Evolutionary conservation across 2,329 filamentous ascomycete genomes (phyloP).

Genomic region (Colletotrichum karsti): DNA sequence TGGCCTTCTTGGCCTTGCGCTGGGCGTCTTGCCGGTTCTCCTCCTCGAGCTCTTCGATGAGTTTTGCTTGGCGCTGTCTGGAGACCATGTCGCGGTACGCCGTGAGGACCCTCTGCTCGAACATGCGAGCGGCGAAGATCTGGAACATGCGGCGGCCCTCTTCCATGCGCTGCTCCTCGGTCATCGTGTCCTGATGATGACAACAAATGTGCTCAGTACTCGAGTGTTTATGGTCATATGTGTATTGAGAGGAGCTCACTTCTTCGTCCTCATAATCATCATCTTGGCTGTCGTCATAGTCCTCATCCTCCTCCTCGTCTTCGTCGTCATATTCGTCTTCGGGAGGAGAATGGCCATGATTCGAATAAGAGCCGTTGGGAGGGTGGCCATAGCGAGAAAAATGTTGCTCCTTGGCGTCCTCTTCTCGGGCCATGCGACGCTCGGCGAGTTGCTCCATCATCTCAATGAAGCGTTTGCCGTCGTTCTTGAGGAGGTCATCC

Average conservation of each 20-base stretch:
- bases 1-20: conserved; percentile 90
- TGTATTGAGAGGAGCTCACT: conserved; percentile 39
- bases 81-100: conserved; percentile 99
- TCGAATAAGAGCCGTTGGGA: conserved; percentile 67
- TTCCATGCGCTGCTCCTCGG: conserved; percentile 98
- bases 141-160: conserved; percentile 99
- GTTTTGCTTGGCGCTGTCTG: conserved; percentile 87
- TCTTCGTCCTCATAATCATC: conserved; percentile 71
- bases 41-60: conserved; percentile 90
- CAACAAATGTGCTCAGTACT: conserved; percentile 53
- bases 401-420: conserved; percentile 78
- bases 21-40: conserved; percentile 80
- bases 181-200: conserved; percentile 84
- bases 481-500: conserved; percentile 97
- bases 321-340: conserved; percentile 80
- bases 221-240: conserved; percentile 35
- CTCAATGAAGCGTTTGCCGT: conserved; percentile 99
- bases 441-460: conserved; percentile 99
- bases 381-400: conserved; percentile 65
- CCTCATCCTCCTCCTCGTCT: conserved; percentile 62
- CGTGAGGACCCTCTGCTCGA: conserved; percentile 94
- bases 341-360: conserved; percentile 79
- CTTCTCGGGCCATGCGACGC: conserved; percentile 95
- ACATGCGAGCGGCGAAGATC: conserved; percentile 99
- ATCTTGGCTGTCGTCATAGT: conserved; percentile 63